phyloP scores from a whole-genome alignment of 331 rosid species.

The Telfairia occidentalis region DNA sequence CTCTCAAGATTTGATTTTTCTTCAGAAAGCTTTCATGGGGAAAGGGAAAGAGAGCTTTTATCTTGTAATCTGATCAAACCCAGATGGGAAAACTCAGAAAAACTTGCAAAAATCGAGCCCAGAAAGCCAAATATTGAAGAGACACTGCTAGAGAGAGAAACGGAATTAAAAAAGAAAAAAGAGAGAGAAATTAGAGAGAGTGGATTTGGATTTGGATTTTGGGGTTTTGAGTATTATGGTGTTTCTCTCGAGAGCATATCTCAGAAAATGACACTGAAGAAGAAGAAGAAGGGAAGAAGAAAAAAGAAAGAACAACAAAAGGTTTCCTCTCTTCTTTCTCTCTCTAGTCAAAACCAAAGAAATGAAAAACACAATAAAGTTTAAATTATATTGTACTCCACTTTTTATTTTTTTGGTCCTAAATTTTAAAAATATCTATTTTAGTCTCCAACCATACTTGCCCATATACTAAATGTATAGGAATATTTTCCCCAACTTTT shows the following conservation, averaged over 20 bases:
- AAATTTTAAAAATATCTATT: too few relatives aligned
- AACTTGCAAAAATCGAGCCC: not conserved
- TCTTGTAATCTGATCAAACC: not conserved
- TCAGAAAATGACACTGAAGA: constrained; percentile 75
- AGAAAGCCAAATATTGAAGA: constrained; percentile 18
- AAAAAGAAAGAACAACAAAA: constrained; percentile 18
- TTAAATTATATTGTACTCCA: too few relatives aligned
- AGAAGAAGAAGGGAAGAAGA: not conserved
- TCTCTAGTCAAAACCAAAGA: constrained; percentile 30
- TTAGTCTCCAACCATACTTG: too few relatives aligned
- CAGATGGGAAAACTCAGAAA: constrained; percentile 12
- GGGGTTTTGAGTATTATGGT: constrained; percentile 30
- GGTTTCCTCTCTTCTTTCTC: constrained; percentile 9
- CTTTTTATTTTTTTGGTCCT: too few relatives aligned
- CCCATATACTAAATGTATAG: too few relatives aligned
- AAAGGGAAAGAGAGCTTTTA: not conserved
- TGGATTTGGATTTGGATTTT: constrained; percentile 20
- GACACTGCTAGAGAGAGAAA: constrained; percentile 20
- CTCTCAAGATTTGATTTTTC: not conserved
- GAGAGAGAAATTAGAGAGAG: constrained; percentile 25
- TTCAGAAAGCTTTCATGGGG: constrained; percentile 5
- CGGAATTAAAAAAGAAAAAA: not conserved
- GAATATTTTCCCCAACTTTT: too few relatives aligned
- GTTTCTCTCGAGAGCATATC: constrained; percentile 50
- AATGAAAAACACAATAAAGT: not conserved